Conservation (phyloP, 1,284 basidiomycete species). For the Cutaneotrichosporon sp. region DNA sequence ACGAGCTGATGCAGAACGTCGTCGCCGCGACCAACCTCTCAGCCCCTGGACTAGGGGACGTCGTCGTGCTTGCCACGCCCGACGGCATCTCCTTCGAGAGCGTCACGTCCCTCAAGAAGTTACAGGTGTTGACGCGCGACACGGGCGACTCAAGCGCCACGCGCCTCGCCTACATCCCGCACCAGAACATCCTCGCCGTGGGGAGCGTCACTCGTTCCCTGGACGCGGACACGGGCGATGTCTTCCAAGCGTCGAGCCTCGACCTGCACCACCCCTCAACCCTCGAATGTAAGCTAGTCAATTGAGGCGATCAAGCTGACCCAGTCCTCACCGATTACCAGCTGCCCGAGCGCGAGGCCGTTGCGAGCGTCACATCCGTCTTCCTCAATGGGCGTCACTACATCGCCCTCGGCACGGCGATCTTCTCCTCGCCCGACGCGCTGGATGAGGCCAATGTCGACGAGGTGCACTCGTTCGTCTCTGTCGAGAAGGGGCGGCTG, state of each 20-base stretch:
- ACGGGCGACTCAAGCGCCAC: constrained; percentile 69
- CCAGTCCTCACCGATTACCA: constrained; percentile 34
- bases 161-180: constrained; percentile 63
- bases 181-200: constrained; percentile 64
- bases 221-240: constrained; percentile 60
- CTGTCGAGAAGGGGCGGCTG: constrained; percentile 42
- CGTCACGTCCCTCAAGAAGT: constrained; percentile 71
- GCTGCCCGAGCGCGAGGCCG: constrained; percentile 34
- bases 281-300: constrained; percentile 63
- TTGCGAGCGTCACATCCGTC: constrained; percentile 33
- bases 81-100: constrained; percentile 65
- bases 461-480: constrained; percentile 23
- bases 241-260: constrained; percentile 61
- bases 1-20: constrained; percentile 61
- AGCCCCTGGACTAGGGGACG: constrained; percentile 58
- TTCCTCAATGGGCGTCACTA: constrained; percentile 37
- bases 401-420: constrained; percentile 49
- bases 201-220: constrained; percentile 62
- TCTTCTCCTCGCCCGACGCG: constrained; percentile 35
- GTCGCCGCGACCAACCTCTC: constrained; percentile 61
- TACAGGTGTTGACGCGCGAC: constrained; percentile 75
- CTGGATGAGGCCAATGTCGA: constrained; percentile 33
- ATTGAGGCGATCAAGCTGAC: constrained; percentile 9
- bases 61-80: constrained; percentile 63
- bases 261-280: constrained; percentile 67